Evolutionary conservation across 1,284 basidiomycete genomes (phyloP), one percentile per base, ranked within the genome.

Genomic region (Naganishia albida): DNA sequence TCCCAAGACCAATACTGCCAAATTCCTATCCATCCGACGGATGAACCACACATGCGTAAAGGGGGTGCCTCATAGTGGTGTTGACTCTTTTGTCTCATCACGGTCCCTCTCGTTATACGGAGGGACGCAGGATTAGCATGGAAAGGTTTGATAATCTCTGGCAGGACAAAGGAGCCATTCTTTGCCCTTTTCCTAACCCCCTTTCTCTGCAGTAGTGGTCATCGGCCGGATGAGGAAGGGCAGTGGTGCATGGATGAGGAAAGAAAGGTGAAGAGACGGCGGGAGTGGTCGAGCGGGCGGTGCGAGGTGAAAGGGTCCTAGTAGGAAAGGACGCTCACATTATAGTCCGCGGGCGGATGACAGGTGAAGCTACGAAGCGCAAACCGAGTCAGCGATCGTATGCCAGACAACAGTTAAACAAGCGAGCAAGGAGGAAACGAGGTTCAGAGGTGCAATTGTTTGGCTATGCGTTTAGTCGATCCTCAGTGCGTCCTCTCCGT

Each of bases 41-140:
- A 57, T 39, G n/a, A 26, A 38, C 18, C 48, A 51, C 28, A 28
- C 23, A 49, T 49, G 44, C 60, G 40, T 39, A 26, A 50, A 65
- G 42, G 50, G 48, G 34, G 57, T 40, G 56, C 50, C 51, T 54
- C 42, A 48, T 49, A 57, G 49, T 52, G 42, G 44, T 28, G 46
- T 51, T 52, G 42, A 54, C 56, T 43, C 49, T 42, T 60, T 52
- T 59, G 50, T 60, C 40, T 57, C 50, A 65, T 56, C 48, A 65
- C 50, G 57, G 53, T 65, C 44, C 51, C 57, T 49, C 57, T 65
- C 57, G 44, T 62, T 23, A 6, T 20, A 64, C 40, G 55, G 56
- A 59, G 34, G 51, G 56, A 53, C 64, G 64, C 64, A 65, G 64
- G 56, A 65, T 65, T 65, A 65, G 64, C 64, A 65, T 65, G 64